These are phyloP conservation scores for Amanita subjunquillea DNA, from an alignment of 768 basidiomycete genomes.

Conservation along the genomic window DNA sequence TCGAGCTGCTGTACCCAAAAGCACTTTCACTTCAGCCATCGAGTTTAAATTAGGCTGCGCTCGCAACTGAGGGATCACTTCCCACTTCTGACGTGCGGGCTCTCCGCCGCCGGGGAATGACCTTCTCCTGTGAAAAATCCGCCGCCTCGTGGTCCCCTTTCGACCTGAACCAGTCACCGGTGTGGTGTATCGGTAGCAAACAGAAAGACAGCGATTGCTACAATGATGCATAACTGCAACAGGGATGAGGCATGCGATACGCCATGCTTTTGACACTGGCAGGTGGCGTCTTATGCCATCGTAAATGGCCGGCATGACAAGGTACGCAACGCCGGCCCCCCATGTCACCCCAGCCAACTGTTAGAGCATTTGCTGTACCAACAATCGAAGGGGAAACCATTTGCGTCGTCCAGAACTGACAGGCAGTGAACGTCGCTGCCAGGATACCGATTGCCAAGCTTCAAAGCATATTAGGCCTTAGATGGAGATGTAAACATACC, in stretches of 20 bases:
- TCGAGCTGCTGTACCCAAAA: too few relatives aligned
- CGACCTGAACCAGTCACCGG: background rate
- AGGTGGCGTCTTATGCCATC: background rate
- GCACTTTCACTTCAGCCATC: too few relatives aligned
- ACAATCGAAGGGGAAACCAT: slow-evolving; percentile 44
- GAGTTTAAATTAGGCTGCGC: too few relatives aligned
- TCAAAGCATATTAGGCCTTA: too few relatives aligned
- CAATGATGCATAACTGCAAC: background rate
- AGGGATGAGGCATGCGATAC: slow-evolving; percentile 9
- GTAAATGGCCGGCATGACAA: slow-evolving; percentile 1
- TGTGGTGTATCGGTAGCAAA: slow-evolving; percentile 1
- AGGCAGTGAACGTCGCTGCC: slow-evolving; percentile 40
- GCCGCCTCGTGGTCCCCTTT: background rate
- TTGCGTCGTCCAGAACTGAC: slow-evolving; percentile 48
- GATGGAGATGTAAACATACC: too few relatives aligned
- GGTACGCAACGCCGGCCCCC: slow-evolving; percentile 10
- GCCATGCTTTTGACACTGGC: slow-evolving; percentile 19
- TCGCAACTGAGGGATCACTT: too few relatives aligned
- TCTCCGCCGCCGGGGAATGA: too few relatives aligned
- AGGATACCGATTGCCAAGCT: too few relatives aligned
- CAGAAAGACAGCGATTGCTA: background rate
- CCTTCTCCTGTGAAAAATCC: background rate
- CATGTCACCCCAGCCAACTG: slow-evolving; percentile 43
- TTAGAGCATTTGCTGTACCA: slow-evolving; percentile 40
- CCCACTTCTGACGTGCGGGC: too few relatives aligned